These are phyloP conservation scores for Pterocarpus macrocarpus DNA, from an alignment of 306 rosid species.

Conservation along the genomic window DNA sequence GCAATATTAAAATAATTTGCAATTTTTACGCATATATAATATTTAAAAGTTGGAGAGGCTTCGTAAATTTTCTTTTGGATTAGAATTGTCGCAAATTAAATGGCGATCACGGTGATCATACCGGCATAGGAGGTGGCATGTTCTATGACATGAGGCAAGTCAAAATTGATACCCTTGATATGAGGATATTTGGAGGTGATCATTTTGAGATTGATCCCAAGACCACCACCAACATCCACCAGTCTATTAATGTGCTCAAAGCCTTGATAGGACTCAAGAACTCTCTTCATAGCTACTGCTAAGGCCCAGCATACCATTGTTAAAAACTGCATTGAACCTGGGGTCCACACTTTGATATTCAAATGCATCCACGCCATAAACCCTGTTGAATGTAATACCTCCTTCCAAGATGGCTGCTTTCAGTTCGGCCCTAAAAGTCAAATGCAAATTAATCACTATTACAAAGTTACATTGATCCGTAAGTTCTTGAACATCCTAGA, in stretches of 20 bases:
- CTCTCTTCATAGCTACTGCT: slow-evolving; percentile 44
- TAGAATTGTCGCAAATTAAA: too few relatives aligned
- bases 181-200: slow-evolving; percentile 63
- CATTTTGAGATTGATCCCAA: slow-evolving; percentile 58
- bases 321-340: slow-evolving; percentile 58
- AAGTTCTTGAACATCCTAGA: too few relatives aligned
- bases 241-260: slow-evolving; percentile 49
- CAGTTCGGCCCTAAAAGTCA: slow-evolving; percentile 52
- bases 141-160: slow-evolving; percentile 61
- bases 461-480: too few relatives aligned
- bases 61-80: background rate
- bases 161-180: slow-evolving; percentile 53
- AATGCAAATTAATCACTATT: too few relatives aligned
- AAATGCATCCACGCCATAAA: slow-evolving; percentile 53
- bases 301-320: slow-evolving; percentile 56
- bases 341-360: slow-evolving; percentile 53
- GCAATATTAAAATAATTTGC: background rate
- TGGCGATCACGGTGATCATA: background rate
- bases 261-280: slow-evolving; percentile 55
- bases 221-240: slow-evolving; percentile 76
- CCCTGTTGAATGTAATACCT: slow-evolving; percentile 60
- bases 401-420: slow-evolving; percentile 63
- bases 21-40: too few relatives aligned
- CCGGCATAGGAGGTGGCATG: slow-evolving; percentile 59
- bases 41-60: background rate